These are phyloP conservation scores for Oldenlandia corymbosa DNA, from an alignment of 257 asterid genomes.

Conservation along the genomic window DNA sequence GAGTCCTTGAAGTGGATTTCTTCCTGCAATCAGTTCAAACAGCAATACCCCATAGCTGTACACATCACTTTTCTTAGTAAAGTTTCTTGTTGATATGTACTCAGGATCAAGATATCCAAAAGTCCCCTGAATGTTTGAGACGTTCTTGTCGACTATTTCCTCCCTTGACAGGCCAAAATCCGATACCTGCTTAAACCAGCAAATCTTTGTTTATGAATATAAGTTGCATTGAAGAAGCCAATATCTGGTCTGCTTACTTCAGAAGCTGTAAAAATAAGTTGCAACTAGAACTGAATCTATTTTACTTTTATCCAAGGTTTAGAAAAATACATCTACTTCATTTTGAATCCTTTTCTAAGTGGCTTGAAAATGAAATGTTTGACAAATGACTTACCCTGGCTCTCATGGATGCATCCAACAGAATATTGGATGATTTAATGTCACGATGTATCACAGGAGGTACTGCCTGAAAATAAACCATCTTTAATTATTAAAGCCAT, in stretches of 20 bases:
- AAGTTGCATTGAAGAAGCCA: not conserved
- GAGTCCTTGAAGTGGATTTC: slow-evolving; percentile 91
- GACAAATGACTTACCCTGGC: slow-evolving; percentile 59
- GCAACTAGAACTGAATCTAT: not conserved
- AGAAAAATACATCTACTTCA: not conserved
- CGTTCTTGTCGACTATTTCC: slow-evolving; percentile 69
- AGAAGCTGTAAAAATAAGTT: not conserved
- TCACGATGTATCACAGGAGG: slow-evolving; percentile 94
- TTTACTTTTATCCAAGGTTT: not conserved
- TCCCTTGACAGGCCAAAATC: slow-evolving; percentile 98
- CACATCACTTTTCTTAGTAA: slow-evolving; percentile 89
- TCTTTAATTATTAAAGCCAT: slow-evolving; percentile 15
- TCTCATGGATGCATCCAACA: slow-evolving; percentile 85
- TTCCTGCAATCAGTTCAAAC: slow-evolving; percentile 83
- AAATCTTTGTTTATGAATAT: not conserved
- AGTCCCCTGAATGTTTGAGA: slow-evolving; percentile 73
- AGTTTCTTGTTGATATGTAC: slow-evolving; percentile 74
- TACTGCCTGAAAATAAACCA: slow-evolving; percentile 63
- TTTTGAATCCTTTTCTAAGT: slow-evolving; percentile 6
- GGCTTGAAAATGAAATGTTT: slow-evolving; percentile 7
- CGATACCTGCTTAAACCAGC: slow-evolving; percentile 54
- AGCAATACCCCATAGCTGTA: slow-evolving; percentile 88
- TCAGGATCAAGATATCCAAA: slow-evolving; percentile 96
- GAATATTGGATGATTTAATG: slow-evolving; percentile 84
- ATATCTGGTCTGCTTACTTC: not conserved